These are phyloP conservation scores for Sugiyamaella valdiviana DNA, from an alignment of 805 yeast genomes.

Conservation along the genomic window DNA sequence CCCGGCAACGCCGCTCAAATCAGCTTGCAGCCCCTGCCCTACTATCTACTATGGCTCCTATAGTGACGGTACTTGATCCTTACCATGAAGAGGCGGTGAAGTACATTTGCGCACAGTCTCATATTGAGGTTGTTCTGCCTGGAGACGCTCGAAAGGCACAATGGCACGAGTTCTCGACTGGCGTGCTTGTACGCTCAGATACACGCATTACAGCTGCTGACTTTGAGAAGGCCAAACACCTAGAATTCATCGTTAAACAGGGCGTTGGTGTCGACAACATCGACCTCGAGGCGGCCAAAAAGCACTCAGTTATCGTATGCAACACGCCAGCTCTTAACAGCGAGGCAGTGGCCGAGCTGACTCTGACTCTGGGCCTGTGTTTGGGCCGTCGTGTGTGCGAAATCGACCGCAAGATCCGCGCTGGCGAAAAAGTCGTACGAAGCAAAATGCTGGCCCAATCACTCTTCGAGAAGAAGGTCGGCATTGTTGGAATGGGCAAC, in stretches of 20 bases:
- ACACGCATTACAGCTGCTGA: conserved; percentile 6
- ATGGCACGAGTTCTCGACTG: conserved; percentile 5
- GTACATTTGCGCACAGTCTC: conserved; percentile 1
- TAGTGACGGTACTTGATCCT: conserved; percentile 3
- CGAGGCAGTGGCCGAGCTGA: conserved; percentile 11
- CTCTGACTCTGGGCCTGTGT: conserved; percentile 4
- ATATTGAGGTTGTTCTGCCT: conserved; percentile 5
- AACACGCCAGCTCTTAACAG: conserved; percentile 9
- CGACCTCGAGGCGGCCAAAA: conserved; percentile 8
- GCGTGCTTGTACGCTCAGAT: conserved; percentile 4
- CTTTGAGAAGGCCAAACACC: conserved; percentile 1
- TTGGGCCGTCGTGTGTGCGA: conserved; percentile 6
- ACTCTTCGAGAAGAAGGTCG: conserved; percentile 6
- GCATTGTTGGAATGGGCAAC: conserved; percentile 9
- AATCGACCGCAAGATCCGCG: conserved; percentile 7
- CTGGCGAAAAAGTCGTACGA: conserved; percentile 6
- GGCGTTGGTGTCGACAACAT: conserved; percentile 10
- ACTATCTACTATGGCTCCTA: conserved; percentile 6
- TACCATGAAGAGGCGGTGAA: conserved; percentile 6
- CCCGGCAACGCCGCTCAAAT: background rate
- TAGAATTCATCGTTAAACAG: conserved; percentile 8
- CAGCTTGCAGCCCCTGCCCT: no score
- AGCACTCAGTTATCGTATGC: conserved; percentile 3
- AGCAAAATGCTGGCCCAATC: conserved; percentile 10
- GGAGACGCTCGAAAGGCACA: conserved; percentile 1